Evolutionary conservation across 2,329 filamentous ascomycete species (phyloP), one percentile per base, ranked within the genome.

Genomic region (Venturia oleaginea): DNA sequence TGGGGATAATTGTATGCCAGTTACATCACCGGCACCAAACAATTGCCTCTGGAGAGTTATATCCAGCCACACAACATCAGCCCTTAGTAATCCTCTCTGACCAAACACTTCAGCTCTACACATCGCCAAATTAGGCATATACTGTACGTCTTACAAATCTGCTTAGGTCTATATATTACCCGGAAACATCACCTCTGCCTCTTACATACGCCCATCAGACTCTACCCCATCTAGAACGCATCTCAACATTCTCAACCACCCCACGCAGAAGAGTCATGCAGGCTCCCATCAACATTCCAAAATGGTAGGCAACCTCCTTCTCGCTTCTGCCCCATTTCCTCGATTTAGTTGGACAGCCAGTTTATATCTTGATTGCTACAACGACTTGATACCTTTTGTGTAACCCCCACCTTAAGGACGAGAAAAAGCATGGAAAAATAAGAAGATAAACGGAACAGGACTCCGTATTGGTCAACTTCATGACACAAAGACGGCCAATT

Each of bases 241-340:
- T 63, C 37, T 15, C 62, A 63, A 30, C n/a, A 22, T 72, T 76
- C 65, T 71, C 73, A 13, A 66, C 66, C 22, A 71, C 72, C 40
- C 38, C 64, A 65, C 66, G 68, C 57, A 63, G 57, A 30, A 65
- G 67, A 61, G 62, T 68, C 42, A 69, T 76, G 6, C 70, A 71
- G 10, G 69, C 68, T 27, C 75, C 75, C 2, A 51, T 76, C 61
- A 77, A 77, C 59, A 71, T 77, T 40, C 75, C 74, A 64, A 76
- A 75, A 76, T 77, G 75, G 75, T 76, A 72, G n/a, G 40, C 30
- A 59, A 15, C 11, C 13, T 15, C 17, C 1, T 40, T 10, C 38
- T 40, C 38, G 38, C 38, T 8, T 40, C 11, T 2, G 13, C 8
- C 4, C 11, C 38, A 13, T 40, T 40, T 40, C 8, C 11, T 40